A percentile compares a stretch with the other conserved stretches of the same genome.
Conservation (phyloP, 108 stramenopile genomes). For the Discostella pseudostelligera region DNA sequence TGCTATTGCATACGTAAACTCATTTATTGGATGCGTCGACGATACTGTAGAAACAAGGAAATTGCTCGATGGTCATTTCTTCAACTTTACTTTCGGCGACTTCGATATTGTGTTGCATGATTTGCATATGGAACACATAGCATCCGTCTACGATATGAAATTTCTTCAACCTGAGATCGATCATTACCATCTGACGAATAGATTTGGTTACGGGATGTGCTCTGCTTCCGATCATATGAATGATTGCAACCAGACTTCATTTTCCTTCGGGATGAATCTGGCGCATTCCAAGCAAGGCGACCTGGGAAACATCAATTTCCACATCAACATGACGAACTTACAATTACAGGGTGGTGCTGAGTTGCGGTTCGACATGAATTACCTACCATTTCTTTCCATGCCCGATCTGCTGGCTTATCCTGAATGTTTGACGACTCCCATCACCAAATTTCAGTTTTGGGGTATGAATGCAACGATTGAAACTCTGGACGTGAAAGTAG, state of each 20-base stretch:
- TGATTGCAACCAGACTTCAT: conserved; percentile 14
- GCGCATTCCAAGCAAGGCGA: conserved; percentile 18
- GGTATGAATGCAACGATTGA: conserved; percentile 55
- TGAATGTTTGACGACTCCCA: conserved; percentile 33
- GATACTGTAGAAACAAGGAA: conserved; percentile 13
- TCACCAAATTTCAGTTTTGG: conserved; percentile 28
- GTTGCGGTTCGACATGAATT: conserved; percentile 45
- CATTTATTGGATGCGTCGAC: conserved; percentile 50
- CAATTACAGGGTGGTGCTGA: conserved; percentile 39
- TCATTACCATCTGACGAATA: conserved; percentile 41
- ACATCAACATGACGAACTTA: conserved; percentile 15
- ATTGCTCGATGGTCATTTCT: conserved; percentile 20
- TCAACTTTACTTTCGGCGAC: conserved; percentile 26
- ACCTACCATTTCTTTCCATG: conserved; percentile 30
- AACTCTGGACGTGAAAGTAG: conserved; percentile 35
- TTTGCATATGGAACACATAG: conserved; percentile 25
- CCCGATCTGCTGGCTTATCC: conserved; percentile 33
- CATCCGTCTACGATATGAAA: conserved; percentile 42
- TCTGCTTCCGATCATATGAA: conserved; percentile 2
- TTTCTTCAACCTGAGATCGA: conserved; percentile 47
- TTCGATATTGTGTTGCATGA: conserved; percentile 28
- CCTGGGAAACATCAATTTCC: conserved; percentile 26
- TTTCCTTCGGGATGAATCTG: conserved; percentile 36
- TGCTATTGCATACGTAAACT: conserved; percentile 42
- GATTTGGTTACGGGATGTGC: conserved; percentile 32